A percentile compares a stretch with the other conserved stretches of the same genome.
Evolutionary conservation across 441 rosid genomes (phyloP).

Genomic region (Gossypium schwendimanii): DNA sequence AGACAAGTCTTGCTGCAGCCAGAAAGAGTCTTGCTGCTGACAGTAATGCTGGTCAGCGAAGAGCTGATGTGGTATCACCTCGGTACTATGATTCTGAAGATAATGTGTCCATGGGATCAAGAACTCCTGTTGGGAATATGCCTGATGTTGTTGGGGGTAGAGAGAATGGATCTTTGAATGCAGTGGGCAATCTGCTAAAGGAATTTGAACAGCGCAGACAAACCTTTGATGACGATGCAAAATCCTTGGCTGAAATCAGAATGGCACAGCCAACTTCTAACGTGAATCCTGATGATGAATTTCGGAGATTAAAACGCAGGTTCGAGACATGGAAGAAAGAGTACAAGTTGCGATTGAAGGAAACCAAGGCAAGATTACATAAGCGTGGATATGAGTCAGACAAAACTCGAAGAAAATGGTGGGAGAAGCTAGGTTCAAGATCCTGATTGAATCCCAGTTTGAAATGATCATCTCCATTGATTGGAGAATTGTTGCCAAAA

Average conservation of each 20-base stretch:
- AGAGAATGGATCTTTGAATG: constrained; percentile 44
- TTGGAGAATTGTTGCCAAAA: constrained; percentile 3
- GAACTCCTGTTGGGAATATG: constrained; percentile 57
- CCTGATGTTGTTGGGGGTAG: constrained; percentile 39
- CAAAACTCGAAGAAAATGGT: constrained; percentile 70
- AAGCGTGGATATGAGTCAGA: constrained; percentile 47
- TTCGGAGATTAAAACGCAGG: constrained; percentile 51
- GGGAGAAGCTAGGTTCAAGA: constrained; percentile 47
- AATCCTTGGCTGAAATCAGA: constrained; percentile 44
- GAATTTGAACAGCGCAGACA: constrained; percentile 73
- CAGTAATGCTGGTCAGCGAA: constrained; percentile 37
- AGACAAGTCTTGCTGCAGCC: constrained; percentile 74
- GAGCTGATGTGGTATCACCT: constrained; percentile 49
- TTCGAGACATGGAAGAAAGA: constrained; percentile 91
- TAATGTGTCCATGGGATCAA: constrained; percentile 38
- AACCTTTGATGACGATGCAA: constrained; percentile 60
- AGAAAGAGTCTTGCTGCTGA: constrained; percentile 70
- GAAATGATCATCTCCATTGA: neutral
- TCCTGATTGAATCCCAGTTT: constrained; percentile 1
- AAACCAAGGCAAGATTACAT: constrained; percentile 55
- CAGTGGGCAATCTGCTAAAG: constrained; percentile 50
- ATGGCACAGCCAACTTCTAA: constrained; percentile 29
- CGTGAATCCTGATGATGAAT: constrained; percentile 50
- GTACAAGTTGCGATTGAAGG: constrained; percentile 67
- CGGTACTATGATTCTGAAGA: constrained; percentile 64